Conservation (phyloP, 2,329 filamentous ascomycete genomes). For the Claviceps digitariae region DNA sequence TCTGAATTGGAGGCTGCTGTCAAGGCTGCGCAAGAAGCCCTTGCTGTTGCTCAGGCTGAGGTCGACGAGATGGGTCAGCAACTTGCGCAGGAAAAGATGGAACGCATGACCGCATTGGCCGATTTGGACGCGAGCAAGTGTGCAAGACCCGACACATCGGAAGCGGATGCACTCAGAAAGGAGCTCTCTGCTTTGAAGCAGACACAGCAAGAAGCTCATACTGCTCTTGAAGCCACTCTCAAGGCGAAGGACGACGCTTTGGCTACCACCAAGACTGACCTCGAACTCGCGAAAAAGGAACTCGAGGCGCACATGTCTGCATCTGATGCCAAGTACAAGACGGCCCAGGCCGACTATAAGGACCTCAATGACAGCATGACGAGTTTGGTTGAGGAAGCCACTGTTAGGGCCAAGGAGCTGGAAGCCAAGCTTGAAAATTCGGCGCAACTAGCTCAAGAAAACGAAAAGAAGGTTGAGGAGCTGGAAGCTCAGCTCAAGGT, state of each 20-base stretch:
- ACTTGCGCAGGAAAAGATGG: constrained; percentile 46
- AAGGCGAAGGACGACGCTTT: constrained; percentile 22
- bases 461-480: constrained; percentile 33
- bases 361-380: constrained; percentile 52
- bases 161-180: constrained; percentile 35
- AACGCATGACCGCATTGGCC: constrained; percentile 43
- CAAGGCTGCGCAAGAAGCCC: constrained; percentile 25
- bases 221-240: constrained; percentile 18
- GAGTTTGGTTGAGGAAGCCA: constrained; percentile 44
- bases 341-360: constrained; percentile 44
- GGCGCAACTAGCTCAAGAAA: constrained; percentile 31
- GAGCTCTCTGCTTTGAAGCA: constrained; percentile 36
- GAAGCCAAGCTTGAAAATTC: constrained; percentile 36
- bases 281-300: constrained; percentile 37
- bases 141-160: constrained; percentile 41
- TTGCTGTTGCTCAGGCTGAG: constrained; percentile 34
- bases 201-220: constrained; percentile 30
- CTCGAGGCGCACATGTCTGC: constrained; percentile 38
- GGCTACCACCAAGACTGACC: constrained; percentile 23
- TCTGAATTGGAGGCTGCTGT: constrained; percentile 23
- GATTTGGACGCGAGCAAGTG: constrained; percentile 46
- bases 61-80: constrained; percentile 35
- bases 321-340: constrained; percentile 38
- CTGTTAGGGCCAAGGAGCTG: constrained; percentile 37
- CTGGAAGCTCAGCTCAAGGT: constrained; percentile 44